Evolutionary conservation across 768 basidiomycete species (phyloP).

Genomic region (Filobasidium floriforme): DNA sequence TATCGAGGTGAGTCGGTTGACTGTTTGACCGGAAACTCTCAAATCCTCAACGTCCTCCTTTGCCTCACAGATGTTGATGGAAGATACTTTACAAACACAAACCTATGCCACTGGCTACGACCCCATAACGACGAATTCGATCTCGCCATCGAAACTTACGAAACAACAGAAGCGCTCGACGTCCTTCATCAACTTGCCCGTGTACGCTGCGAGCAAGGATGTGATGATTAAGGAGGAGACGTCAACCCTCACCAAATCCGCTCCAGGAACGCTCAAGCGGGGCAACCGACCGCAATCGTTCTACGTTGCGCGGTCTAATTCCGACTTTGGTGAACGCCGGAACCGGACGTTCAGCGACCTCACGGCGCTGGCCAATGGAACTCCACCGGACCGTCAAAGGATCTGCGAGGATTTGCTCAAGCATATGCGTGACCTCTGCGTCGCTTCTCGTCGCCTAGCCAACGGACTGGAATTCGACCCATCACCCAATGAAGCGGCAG

Average conservation of each 20-base stretch:
- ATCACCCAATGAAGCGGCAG: background rate
- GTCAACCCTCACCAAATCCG: background rate
- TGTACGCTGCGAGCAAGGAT: background rate
- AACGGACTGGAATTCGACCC: slow-evolving; percentile 3
- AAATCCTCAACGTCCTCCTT: background rate
- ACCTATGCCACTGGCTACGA: background rate
- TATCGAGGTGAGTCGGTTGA: slow-evolving; percentile 9
- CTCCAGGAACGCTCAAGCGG: background rate
- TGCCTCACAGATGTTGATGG: background rate
- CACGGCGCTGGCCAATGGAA: background rate
- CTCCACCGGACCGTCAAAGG: background rate
- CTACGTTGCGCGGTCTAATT: slow-evolving; percentile 1
- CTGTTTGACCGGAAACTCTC: background rate
- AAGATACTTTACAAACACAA: background rate
- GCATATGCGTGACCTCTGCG: slow-evolving; percentile 6
- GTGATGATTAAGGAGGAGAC: no score
- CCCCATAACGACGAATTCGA: slow-evolving; percentile 5
- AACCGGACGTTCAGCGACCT: slow-evolving; percentile 3
- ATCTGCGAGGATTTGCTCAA: slow-evolving; percentile 4
- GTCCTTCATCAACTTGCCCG: slow-evolving; percentile 2
- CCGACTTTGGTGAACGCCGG: background rate
- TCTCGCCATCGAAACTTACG: background rate
- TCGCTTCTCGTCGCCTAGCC: background rate
- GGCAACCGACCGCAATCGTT: slow-evolving; percentile 6
- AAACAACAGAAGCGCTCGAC: background rate